These are phyloP conservation scores for Kentomonas sorsogonicus DNA, from an alignment of 208 protist species.

Conservation along the genomic window DNA sequence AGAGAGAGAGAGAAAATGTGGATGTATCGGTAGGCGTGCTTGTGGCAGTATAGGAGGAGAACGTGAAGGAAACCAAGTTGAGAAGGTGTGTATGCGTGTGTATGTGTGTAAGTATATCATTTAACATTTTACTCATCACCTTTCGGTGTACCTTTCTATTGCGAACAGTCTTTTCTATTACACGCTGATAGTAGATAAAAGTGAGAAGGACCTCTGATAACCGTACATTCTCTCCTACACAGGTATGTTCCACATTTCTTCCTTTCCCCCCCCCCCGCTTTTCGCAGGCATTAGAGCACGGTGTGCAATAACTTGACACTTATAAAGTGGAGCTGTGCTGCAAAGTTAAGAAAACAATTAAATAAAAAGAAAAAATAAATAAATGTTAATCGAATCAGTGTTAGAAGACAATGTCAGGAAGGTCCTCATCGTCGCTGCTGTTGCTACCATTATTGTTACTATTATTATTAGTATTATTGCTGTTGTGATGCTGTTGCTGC, in stretches of 20 bases:
- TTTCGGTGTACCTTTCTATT: neutral
- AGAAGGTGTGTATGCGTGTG: neutral
- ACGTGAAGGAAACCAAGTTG: neutral
- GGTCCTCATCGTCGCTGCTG: too few relatives aligned
- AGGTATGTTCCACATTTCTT: neutral
- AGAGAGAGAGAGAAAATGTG: neutral
- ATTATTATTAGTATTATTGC: neutral
- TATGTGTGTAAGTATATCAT: neutral
- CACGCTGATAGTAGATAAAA: neutral
- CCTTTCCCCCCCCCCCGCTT: neutral
- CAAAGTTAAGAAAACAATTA: too few relatives aligned
- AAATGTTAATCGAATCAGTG: neutral
- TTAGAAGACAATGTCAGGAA: constrained; percentile 4
- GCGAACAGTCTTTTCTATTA: neutral
- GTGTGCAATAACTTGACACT: neutral
- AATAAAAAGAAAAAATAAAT: neutral
- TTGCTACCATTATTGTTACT: neutral
- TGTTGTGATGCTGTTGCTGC: too few relatives aligned
- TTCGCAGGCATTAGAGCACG: neutral
- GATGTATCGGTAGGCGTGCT: neutral
- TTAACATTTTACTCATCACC: neutral
- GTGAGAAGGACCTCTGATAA: neutral
- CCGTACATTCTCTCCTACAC: neutral
- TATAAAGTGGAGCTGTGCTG: too few relatives aligned
- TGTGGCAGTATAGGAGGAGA: neutral